These are phyloP conservation scores for Blastomyces gilchristii DNA, from an alignment of 2,329 filamentous ascomycete genomes.

Conservation along the genomic window DNA sequence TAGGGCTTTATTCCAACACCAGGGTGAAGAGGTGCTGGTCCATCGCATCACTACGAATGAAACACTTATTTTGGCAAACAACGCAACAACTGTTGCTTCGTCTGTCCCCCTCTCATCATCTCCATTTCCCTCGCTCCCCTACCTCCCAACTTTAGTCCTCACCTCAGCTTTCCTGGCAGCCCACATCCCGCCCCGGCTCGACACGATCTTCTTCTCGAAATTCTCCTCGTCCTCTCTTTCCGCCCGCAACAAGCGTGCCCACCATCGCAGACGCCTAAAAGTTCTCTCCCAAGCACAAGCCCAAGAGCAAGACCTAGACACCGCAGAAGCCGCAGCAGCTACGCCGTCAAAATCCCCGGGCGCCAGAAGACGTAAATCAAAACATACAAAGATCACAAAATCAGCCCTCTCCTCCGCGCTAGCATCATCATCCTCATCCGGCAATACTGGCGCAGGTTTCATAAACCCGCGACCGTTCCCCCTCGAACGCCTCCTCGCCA, in stretches of 20 bases:
- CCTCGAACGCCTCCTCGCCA: constrained; percentile 38
- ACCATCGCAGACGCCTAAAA: constrained; percentile 33
- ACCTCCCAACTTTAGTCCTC: constrained; percentile 38
- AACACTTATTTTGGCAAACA: constrained; percentile 1
- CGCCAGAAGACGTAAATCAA: constrained; percentile 27
- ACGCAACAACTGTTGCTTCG: constrained; percentile 4
- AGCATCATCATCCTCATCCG: constrained; percentile 30
- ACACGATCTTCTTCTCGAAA: constrained; percentile 42
- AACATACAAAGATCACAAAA: constrained; percentile 27
- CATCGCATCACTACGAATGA: constrained; percentile 31
- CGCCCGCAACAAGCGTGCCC: constrained; percentile 35
- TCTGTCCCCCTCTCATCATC: constrained; percentile 16
- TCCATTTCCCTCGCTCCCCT: constrained; percentile 33
- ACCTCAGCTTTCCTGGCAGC: constrained; percentile 40
- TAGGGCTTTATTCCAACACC: constrained; percentile 36
- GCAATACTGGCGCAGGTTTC: constrained; percentile 26
- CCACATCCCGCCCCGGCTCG: constrained; percentile 37
- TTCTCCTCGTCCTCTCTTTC: constrained; percentile 36
- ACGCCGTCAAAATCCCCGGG: constrained; percentile 25
- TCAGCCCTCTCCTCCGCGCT: constrained; percentile 32
- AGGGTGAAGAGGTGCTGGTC: constrained; percentile 36
- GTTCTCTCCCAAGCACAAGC: constrained; percentile 29
- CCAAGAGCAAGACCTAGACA: constrained; percentile 24
- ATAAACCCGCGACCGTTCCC: constrained; percentile 36
- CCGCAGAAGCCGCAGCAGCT: constrained; percentile 14